Base-by-base conservation (phyloP, 2,329 filamentous ascomycete species). In the Fusarium lateritium region DNA sequence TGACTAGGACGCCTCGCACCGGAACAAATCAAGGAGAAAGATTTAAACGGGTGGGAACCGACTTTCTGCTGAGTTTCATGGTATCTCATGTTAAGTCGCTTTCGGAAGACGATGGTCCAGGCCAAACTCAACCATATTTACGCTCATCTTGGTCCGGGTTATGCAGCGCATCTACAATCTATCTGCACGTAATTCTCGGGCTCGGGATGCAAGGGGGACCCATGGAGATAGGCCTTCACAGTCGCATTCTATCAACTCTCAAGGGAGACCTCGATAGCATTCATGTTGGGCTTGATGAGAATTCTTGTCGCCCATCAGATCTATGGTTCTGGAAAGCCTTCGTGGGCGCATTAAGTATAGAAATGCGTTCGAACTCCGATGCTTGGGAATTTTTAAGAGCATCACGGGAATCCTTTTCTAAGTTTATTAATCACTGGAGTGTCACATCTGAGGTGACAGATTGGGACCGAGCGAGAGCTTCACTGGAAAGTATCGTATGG, bases 291-390 rank as follows among this genome's bases (percentile, higher is more conserved):
- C 9, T n/a, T 2, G 52, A 45, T 11, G n/a, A 49, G 9, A 34
- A 14, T 13, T n/a, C 44, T 2, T 33, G 40, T 1, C 19, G 21
- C 1, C 34, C 47, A 6, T 52, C 51, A 4, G 39, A 67, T 31
- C 46, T 69, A 15, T 69, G 69, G 69, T 46, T 69, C 3, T 72
- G 69, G 69, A 65, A 65, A 40, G 67, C 59, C 3, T 72, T 70
- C 21, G 9, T 61, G 2, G 62, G 65, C 2, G 59, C 52, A 1
- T 65, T 72, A 10, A 71, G 69, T 19, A 45, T 72, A 13, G 54
- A 46, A 13, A 62, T 28, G 26, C 26, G 26, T 28, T 28, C 7
- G 26, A 10, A 28, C 26, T 28, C 26, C 6, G 26, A 28, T 9
- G 26, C 6, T 6, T 9, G 7, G 26, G 26, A 28, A 8, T 9